Percentiles rank a stretch among this genome's conserved stretches.
phyloP scores from a whole-genome alignment of 1,284 basidiomycete species.

The Grifola frondosa region DNA sequence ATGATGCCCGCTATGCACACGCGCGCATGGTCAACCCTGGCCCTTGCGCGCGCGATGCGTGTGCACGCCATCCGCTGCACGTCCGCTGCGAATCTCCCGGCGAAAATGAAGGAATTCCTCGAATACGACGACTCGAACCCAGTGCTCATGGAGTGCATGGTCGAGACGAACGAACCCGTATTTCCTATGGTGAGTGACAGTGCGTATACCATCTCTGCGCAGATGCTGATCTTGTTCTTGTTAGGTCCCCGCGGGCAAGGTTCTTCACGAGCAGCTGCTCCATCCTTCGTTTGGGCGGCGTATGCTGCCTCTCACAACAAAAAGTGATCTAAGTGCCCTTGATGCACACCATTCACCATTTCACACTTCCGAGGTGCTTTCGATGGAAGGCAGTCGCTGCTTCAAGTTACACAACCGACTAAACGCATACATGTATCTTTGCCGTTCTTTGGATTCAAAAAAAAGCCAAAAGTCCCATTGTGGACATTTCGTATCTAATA shows the following conservation, averaged over 20 bases:
- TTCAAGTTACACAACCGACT: no score
- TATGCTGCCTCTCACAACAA: conserved; percentile 23
- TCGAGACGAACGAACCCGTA: conserved; percentile 89
- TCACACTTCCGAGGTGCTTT: no score
- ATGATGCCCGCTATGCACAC: conserved; percentile 92
- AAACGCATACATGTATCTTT: no score
- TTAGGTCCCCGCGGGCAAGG: conserved; percentile 87
- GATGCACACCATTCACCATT: no score
- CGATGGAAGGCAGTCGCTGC: no score
- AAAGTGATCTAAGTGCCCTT: no score
- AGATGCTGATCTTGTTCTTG: conserved; percentile 26
- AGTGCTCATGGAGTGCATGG: conserved; percentile 87
- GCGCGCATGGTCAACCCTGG: conserved; percentile 92
- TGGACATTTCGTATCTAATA: no score
- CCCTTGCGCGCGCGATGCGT: conserved; percentile 87
- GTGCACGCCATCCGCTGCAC: conserved; percentile 86
- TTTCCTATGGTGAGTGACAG: conserved; percentile 81
- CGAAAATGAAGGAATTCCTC: conserved; percentile 98
- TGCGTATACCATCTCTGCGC: conserved; percentile 1
- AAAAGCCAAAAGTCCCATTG: no score
- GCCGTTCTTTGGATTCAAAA: no score
- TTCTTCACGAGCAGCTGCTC: conserved; percentile 84
- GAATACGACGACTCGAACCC: conserved; percentile 90
- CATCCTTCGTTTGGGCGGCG: conserved; percentile 39
- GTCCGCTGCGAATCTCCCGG: conserved; percentile 75